Base-by-base conservation (phyloP, 768 basidiomycete species). In the Phylloporus sp. region DNA sequence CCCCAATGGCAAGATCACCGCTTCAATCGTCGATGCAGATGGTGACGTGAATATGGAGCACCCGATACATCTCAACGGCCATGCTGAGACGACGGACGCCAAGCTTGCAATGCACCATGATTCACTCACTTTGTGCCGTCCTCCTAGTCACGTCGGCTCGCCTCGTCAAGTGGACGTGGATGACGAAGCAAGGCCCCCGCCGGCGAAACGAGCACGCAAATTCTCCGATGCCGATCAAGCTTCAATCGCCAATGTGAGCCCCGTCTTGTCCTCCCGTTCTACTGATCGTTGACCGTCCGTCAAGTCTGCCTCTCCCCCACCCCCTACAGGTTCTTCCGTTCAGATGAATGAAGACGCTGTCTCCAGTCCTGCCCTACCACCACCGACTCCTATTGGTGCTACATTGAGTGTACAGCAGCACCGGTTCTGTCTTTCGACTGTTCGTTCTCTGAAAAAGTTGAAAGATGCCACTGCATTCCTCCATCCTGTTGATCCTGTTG, bases 401-500 rank as follows among this genome's bases (percentile, higher is more conserved):
- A 80, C 76, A 2, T 63, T 94, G 53, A 84, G 80, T 47, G 53
- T 68, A 15, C 71, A 76, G 9, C 96, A 98, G 64, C 82, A 80
- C 65, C 85, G 88, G 33, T 92, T 90, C 63, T 83, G 85, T 54
- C 67, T 78, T 43, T 84, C 83, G 5, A 84, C 87, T 4, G 64
- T 98, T 33, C 84, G 90, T 42, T 75, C 79, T 24, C 66, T 98
- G 60, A 95, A 90, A 75, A 93, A 90, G 71, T 63, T 81, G 62
- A 90, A 90, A 64, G 90, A 95, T 44, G 81, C 90, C 0, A 60
- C 64, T 2, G 82, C 92, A 1, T 99, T 99, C 70, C 67, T 86
- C 42, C 75, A 74, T 40, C 93, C 96, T 17, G 96, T 99, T 46
- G 96, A 99, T 65, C 77, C 84, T 18, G 77, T 93, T 55, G 85